Conservation (phyloP, 352 stramenopile genomes). For the Albugo candida region DNA sequence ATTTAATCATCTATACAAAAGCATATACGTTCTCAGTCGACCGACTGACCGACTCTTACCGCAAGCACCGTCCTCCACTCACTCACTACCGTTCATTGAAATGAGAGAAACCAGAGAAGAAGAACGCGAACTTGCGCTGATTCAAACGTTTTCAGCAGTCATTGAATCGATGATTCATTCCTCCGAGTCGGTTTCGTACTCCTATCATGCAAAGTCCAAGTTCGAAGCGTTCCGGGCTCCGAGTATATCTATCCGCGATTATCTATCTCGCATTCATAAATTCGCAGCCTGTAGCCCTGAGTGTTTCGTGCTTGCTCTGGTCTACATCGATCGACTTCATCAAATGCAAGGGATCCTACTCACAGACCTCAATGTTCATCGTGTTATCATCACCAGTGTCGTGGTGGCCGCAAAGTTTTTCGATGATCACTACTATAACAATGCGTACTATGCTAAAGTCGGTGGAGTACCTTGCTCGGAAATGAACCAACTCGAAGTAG, state of each 20-base stretch:
- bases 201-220: conserved; percentile 52
- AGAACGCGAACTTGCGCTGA: conserved; percentile 53
- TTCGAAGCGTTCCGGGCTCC: conserved; percentile 72
- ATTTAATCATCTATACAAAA: too few relatives aligned
- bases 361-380: conserved; percentile 95
- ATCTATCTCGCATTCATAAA: conserved; percentile 88
- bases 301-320: conserved; percentile 96
- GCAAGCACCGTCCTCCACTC: too few relatives aligned
- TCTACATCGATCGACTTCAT: conserved; percentile 98
- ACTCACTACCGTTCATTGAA: too few relatives aligned
- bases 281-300: conserved; percentile 96
- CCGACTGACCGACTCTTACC: too few relatives aligned
- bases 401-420: conserved; percentile 98
- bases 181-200: conserved; percentile 26
- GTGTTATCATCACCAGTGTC: conserved; percentile 93
- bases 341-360: conserved; percentile 92
- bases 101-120: conserved; percentile 11
- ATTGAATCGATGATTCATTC: conserved; percentile 63
- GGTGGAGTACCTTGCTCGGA: conserved; percentile 81
- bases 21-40: too few relatives aligned
- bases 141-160: conserved; percentile 56
- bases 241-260: conserved; percentile 67
- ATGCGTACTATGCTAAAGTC: conserved; percentile 98
- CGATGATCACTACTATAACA: conserved; percentile 99
- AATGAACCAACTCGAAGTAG: conserved; percentile 96